Percentiles rank a stretch among this genome's conserved stretches.
Evolutionary conservation across 768 basidiomycete species (phyloP).

Genomic region (Mycena polygramma): DNA sequence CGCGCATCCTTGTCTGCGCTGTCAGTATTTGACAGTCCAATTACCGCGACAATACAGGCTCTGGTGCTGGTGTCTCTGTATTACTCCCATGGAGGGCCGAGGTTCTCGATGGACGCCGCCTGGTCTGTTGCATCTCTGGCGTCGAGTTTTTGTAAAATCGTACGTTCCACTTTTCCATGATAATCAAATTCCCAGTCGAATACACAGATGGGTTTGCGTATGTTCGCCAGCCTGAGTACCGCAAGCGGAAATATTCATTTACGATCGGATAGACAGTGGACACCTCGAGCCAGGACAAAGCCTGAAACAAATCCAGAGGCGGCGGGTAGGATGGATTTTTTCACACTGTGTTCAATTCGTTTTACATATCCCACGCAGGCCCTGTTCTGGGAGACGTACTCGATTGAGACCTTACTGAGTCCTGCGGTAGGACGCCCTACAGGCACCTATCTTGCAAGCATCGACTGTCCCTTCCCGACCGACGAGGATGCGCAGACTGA

Average conservation of each 20-base stretch:
- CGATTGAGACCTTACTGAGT: slow-evolving; percentile 15
- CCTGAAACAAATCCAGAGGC: slow-evolving; percentile 1
- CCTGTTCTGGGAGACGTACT: slow-evolving; percentile 28
- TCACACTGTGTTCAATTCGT: not conserved
- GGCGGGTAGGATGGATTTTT: slow-evolving; percentile 3
- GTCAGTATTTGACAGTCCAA: too few relatives aligned
- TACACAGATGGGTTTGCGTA: slow-evolving; percentile 22
- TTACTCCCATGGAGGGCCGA: too few relatives aligned
- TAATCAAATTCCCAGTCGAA: not conserved
- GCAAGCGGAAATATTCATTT: not conserved
- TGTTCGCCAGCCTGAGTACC: not conserved
- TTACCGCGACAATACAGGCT: too few relatives aligned
- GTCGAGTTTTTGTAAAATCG: too few relatives aligned
- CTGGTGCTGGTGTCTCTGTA: too few relatives aligned
- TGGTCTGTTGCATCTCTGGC: too few relatives aligned
- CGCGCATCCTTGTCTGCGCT: not conserved
- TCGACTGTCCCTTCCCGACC: slow-evolving; percentile 24
- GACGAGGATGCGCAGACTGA: slow-evolving; percentile 1
- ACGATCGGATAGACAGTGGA: not conserved
- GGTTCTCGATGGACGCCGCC: too few relatives aligned
- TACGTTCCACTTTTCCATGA: too few relatives aligned
- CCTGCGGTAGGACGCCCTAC: slow-evolving; percentile 21
- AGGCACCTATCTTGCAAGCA: slow-evolving; percentile 4
- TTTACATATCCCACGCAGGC: not conserved
- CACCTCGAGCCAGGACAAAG: not conserved